A percentile compares a stretch with the other conserved stretches of the same genome.
phyloP scores from a whole-genome alignment of 2,329 filamentous ascomycete genomes.

The Sporothrix euskadiensis region DNA sequence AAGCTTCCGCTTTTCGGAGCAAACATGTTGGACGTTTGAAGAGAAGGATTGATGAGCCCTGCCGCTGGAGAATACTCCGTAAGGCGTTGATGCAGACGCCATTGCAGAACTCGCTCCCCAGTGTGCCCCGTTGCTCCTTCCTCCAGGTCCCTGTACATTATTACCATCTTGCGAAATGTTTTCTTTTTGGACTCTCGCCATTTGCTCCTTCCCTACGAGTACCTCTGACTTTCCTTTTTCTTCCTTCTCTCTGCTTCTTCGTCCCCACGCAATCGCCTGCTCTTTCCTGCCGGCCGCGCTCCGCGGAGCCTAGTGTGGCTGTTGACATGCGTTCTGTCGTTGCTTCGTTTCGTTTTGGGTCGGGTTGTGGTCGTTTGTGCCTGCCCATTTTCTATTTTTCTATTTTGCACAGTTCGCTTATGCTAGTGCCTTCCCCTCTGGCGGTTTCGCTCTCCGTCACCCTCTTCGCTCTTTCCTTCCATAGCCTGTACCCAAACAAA shows the following conservation, averaged over 20 bases:
- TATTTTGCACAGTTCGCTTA: neutral
- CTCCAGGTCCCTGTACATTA: neutral
- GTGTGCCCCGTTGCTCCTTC: neutral
- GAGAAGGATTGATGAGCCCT: neutral
- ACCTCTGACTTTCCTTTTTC: neutral
- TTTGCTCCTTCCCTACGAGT: neutral
- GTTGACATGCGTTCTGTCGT: constrained; percentile 8
- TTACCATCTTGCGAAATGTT: neutral
- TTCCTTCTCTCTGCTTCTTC: neutral
- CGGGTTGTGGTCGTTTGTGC: neutral
- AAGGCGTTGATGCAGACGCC: neutral
- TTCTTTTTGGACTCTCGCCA: neutral
- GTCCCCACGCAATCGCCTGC: neutral
- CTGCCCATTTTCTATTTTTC: neutral
- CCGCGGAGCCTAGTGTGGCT: neutral
- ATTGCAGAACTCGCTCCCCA: constrained; percentile 14
- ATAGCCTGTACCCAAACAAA: neutral
- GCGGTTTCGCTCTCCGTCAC: neutral
- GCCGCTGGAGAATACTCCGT: neutral
- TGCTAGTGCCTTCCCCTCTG: constrained; percentile 1
- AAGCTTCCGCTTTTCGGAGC: neutral
- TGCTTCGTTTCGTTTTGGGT: constrained; percentile 3
- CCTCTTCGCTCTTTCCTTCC: neutral
- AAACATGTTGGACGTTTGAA: neutral
- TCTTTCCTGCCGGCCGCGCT: constrained; percentile 6